Evolutionary conservation across 148 eudicot species (phyloP).

Genomic region (Rhododendron ferrugineum): DNA sequence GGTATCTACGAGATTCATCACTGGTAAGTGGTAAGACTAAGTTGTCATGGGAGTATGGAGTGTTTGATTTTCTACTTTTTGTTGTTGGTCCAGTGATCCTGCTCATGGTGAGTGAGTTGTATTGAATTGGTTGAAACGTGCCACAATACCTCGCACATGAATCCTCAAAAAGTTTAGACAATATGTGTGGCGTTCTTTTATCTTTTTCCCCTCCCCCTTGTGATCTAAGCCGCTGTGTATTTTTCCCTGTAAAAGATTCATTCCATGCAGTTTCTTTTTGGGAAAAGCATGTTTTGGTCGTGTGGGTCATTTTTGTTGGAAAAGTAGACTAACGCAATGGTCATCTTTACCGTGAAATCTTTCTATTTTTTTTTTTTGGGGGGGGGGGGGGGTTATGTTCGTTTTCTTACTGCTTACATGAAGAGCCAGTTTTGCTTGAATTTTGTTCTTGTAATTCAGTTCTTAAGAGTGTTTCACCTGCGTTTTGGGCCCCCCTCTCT

Average conservation of each 20-base stretch:
- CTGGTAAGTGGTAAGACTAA: conserved; percentile 43
- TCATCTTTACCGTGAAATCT: background rate
- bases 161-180: background rate
- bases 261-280: background rate
- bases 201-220: background rate
- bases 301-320: background rate
- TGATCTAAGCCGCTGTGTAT: background rate
- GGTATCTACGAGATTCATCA: conserved; percentile 55
- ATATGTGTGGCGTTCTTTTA: background rate
- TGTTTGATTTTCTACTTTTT: background rate
- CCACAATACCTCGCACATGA: background rate
- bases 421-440: background rate
- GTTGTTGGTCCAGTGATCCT: background rate
- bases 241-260: background rate
- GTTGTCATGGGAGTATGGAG: too few relatives aligned
- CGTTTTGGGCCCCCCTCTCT: background rate
- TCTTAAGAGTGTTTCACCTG: background rate
- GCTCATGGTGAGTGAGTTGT: background rate
- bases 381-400: background rate
- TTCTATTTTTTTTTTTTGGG: background rate
- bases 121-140: background rate
- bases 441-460: background rate
- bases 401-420: background rate
- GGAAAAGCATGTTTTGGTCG: background rate
- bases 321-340: background rate